Evolutionary conservation across 2,329 filamentous ascomycete genomes (phyloP).

Genomic region (Fusarium sp.): DNA sequence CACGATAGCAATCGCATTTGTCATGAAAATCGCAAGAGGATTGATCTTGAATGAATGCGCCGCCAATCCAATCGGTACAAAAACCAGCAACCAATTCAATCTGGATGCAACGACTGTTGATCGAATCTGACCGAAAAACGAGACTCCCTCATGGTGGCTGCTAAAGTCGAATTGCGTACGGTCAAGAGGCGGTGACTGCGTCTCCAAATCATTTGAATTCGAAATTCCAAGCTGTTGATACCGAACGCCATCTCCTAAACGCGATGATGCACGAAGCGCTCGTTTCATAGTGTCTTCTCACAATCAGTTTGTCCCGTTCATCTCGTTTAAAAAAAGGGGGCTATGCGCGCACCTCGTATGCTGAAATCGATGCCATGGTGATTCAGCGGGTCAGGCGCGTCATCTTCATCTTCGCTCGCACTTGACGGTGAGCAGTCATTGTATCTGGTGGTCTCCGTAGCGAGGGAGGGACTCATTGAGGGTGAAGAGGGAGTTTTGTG

Average conservation of each 20-base stretch:
- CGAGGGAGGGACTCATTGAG: slow-evolving; percentile 35
- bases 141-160: slow-evolving; percentile 10
- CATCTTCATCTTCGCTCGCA: slow-evolving; percentile 36
- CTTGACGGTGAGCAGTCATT: slow-evolving; percentile 32
- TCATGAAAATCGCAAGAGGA: slow-evolving; percentile 60
- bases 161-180: slow-evolving; percentile 24
- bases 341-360: slow-evolving; percentile 22
- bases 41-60: slow-evolving; percentile 53
- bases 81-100: slow-evolving; percentile 73
- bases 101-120: slow-evolving; percentile 52
- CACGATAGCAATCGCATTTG: slow-evolving; percentile 69
- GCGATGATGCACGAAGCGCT: slow-evolving; percentile 37
- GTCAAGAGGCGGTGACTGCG: slow-evolving; percentile 29
- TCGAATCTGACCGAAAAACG: slow-evolving; percentile 37
- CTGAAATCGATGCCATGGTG: slow-evolving; percentile 28
- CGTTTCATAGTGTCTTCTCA: slow-evolving; percentile 33
- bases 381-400: slow-evolving; percentile 24
- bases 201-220: slow-evolving; percentile 36
- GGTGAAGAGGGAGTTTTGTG: neutral
- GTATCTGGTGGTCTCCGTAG: slow-evolving; percentile 29
- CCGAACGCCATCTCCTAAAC: slow-evolving; percentile 34
- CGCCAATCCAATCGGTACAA: slow-evolving; percentile 75
- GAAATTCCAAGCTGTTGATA: slow-evolving; percentile 33
- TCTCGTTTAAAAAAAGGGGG: neutral
- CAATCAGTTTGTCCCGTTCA: slow-evolving; percentile 3